A percentile compares a stretch with the other conserved stretches of the same genome.
Conservation (phyloP, 2,329 filamentous ascomycete species). For the Aureobasidium pullulans region DNA sequence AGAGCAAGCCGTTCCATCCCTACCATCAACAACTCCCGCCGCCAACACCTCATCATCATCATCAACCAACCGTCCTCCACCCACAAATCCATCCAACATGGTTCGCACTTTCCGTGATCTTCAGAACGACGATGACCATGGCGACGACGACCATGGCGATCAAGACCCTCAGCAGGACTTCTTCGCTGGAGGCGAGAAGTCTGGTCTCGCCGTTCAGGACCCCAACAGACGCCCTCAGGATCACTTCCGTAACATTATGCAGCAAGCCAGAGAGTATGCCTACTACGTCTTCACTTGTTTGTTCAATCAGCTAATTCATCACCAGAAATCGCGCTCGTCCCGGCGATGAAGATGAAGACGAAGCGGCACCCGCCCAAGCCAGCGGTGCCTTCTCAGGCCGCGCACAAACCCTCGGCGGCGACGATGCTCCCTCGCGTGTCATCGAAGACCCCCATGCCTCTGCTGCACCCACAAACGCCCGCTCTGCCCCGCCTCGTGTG, state of each 20-base stretch:
- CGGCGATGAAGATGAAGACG: constrained; percentile 41
- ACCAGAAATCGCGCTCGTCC: constrained; percentile 54
- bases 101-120: constrained; percentile 40
- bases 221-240: constrained; percentile 35
- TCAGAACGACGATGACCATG: constrained; percentile 38
- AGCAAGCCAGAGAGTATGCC: constrained; percentile 38
- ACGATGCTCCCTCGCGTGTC: constrained; percentile 61
- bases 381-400: constrained; percentile 54
- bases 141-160: constrained; percentile 55
- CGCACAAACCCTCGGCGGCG: constrained; percentile 71
- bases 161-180: constrained; percentile 59
- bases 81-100: constrained; percentile 22
- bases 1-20: neutral
- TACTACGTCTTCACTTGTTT: neutral
- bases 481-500: constrained; percentile 37
- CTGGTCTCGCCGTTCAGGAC: constrained; percentile 61
- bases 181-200: constrained; percentile 82
- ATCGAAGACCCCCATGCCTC: constrained; percentile 53
- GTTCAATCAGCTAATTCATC: neutral
- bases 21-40: constrained; percentile 15
- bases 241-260: constrained; percentile 44
- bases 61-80: constrained; percentile 14
- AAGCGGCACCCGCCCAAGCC: constrained; percentile 33
- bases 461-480: constrained; percentile 29
- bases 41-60: constrained; percentile 12